phyloP scores from a whole-genome alignment of 345 rosid genomes.

The Pugionium dolabratum region DNA sequence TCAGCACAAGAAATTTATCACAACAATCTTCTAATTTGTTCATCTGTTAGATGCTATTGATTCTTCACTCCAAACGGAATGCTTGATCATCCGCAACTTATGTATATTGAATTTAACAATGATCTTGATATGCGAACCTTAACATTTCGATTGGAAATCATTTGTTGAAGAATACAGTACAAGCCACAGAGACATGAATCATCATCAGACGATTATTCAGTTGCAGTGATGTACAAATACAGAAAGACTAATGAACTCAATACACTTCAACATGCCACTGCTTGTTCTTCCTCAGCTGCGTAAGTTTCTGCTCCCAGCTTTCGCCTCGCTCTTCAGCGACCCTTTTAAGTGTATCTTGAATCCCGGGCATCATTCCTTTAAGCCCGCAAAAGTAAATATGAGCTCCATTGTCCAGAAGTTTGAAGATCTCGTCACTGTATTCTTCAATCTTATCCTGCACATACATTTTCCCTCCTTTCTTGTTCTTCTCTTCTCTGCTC shows the following conservation, averaged over 20 bases:
- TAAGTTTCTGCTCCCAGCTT: slow-evolving; percentile 92
- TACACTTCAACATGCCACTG: slow-evolving; percentile 99
- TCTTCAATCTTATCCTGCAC: slow-evolving; percentile 99
- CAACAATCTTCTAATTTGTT: too few relatives aligned
- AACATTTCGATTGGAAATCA: background rate
- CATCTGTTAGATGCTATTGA: too few relatives aligned
- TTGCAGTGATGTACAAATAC: slow-evolving; percentile 19
- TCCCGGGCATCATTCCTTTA: slow-evolving; percentile 99
- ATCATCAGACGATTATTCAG: slow-evolving; percentile 16
- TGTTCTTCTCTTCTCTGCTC: slow-evolving; percentile 91
- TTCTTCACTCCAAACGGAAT: too few relatives aligned
- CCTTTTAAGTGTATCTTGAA: slow-evolving; percentile 83
- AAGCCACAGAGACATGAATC: slow-evolving; percentile 11
- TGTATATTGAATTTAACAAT: too few relatives aligned
- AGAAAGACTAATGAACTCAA: slow-evolving; percentile 38
- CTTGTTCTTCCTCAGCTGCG: slow-evolving; percentile 95
- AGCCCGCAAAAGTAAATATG: slow-evolving; percentile 99
- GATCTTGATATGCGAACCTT: too few relatives aligned
- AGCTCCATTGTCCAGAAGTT: slow-evolving; percentile 84
- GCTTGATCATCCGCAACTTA: too few relatives aligned
- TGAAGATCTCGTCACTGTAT: slow-evolving; percentile 88
- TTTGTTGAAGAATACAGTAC: background rate
- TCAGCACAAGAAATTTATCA: too few relatives aligned
- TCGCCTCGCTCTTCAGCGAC: slow-evolving; percentile 90
- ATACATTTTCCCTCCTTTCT: slow-evolving; percentile 95